phyloP scores from a whole-genome alignment of 2,329 filamentous ascomycete genomes.

The Helotiales sp. region DNA sequence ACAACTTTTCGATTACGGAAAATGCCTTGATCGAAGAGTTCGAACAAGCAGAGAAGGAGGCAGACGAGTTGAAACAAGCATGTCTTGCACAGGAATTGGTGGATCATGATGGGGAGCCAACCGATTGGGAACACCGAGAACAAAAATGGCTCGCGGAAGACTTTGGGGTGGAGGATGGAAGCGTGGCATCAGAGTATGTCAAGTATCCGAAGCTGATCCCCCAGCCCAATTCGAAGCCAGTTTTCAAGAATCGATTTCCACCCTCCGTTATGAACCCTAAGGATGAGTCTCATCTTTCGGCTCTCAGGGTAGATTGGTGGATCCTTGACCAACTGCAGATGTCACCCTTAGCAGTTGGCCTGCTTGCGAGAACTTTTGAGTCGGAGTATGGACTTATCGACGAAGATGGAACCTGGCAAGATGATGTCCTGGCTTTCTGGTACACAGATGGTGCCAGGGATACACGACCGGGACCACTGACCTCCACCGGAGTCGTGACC shows the following conservation, averaged over 20 bases:
- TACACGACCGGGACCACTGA: not conserved
- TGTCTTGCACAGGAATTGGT: conserved; percentile 33
- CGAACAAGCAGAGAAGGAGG: conserved; percentile 14
- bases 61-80: conserved; percentile 15
- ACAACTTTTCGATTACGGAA: conserved; percentile 18
- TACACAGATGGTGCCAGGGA: conserved; percentile 27
- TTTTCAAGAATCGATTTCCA: not conserved
- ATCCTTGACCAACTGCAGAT: conserved; percentile 28
- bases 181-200: conserved; percentile 30
- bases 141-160: not conserved
- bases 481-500: not conserved
- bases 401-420: conserved; percentile 22
- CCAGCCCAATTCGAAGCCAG: conserved; percentile 3
- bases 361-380: conserved; percentile 31
- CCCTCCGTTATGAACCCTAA: not conserved
- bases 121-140: conserved; percentile 15
- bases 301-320: conserved; percentile 32
- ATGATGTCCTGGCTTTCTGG: conserved; percentile 29
- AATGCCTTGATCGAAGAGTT: conserved; percentile 19
- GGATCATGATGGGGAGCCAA: conserved; percentile 34
- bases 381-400: not conserved
- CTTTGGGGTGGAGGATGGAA: conserved; percentile 1
- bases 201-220: conserved; percentile 29
- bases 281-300: conserved; percentile 1
- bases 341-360: conserved; percentile 33